Conservation (phyloP, 345 rosid species). For the Balakata baccata region DNA sequence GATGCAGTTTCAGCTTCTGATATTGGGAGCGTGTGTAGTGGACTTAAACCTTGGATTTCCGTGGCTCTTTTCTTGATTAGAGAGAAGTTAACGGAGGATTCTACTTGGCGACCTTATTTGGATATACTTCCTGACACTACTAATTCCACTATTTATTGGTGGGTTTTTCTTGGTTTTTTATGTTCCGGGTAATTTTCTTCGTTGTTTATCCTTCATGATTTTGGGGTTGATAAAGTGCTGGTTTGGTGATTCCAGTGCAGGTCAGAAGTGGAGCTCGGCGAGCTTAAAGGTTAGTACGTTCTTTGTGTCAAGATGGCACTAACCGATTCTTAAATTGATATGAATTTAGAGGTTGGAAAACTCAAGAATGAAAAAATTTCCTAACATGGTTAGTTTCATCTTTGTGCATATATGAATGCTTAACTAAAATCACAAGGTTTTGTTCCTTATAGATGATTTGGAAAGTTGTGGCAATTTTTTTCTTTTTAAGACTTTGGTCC, state of each 20-base stretch:
- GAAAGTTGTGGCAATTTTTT: neutral
- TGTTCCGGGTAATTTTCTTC: neutral
- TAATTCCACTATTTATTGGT: constrained; percentile 85
- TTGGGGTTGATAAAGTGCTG: constrained; percentile 36
- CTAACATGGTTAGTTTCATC: neutral
- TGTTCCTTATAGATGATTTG: neutral
- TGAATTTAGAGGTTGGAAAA: constrained; percentile 1
- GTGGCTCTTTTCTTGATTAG: constrained; percentile 78
- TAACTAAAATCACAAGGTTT: neutral
- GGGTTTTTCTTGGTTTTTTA: constrained; percentile 37
- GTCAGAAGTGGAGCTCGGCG: constrained; percentile 92
- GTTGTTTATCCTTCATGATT: neutral
- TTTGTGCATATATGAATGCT: neutral
- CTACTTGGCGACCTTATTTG: constrained; percentile 70
- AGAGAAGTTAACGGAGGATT: constrained; percentile 61
- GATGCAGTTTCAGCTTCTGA: constrained; percentile 71
- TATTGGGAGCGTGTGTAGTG: constrained; percentile 65
- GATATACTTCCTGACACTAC: constrained; percentile 72
- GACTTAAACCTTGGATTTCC: constrained; percentile 81
- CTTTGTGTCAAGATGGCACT: neutral
- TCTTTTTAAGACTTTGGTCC: neutral
- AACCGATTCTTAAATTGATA: neutral
- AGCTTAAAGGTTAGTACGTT: constrained; percentile 65
- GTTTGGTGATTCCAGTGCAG: constrained; percentile 73
- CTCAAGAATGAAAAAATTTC: neutral